These are phyloP conservation scores for Massospora cicadina DNA, from an alignment of 371 early-diverging fungal species.

Conservation along the genomic window DNA sequence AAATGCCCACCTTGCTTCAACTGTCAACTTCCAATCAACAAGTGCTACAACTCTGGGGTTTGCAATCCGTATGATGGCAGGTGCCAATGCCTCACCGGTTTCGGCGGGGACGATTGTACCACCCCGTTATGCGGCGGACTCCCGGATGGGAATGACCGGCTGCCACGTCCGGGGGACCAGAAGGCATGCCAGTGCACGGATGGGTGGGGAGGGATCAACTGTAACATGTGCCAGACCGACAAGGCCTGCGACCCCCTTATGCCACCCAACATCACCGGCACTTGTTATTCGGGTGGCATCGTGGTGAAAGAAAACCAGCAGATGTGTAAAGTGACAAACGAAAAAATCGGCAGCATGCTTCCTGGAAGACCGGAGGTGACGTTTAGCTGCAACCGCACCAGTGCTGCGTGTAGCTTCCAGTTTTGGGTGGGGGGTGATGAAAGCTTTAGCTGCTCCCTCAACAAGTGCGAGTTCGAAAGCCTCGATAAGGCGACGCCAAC, in stretches of 20 bases:
- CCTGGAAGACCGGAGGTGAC: conserved; percentile 42
- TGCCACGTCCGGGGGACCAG: conserved; percentile 25
- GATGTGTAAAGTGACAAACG: conserved; percentile 75
- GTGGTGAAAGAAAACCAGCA: conserved; percentile 61
- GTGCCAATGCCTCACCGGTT: conserved; percentile 72
- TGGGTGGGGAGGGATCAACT: conserved; percentile 85
- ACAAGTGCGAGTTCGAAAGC: conserved; percentile 35
- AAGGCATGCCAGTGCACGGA: conserved; percentile 52
- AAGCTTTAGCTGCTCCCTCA: conserved; percentile 55
- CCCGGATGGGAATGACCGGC: conserved; percentile 40
- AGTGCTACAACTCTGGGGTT: conserved; percentile 59
- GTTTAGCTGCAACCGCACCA: conserved; percentile 33
- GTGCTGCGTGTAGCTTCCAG: conserved; percentile 42
- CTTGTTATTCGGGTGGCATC: conserved; percentile 63
- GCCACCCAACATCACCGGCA: conserved; percentile 53
- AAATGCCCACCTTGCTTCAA: conserved; percentile 76
- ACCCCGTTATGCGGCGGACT: conserved; percentile 44
- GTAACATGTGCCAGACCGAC: conserved; percentile 68
- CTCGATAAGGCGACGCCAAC: not conserved
- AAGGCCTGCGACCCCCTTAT: conserved; percentile 53
- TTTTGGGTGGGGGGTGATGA: conserved; percentile 63
- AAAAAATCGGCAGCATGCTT: conserved; percentile 38
- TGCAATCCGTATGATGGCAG: conserved; percentile 61
- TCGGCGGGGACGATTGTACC: conserved; percentile 76
- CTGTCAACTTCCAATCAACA: conserved; percentile 49